Base-by-base conservation (phyloP, 306 rosid genomes). In the Malus domestica region DNA sequence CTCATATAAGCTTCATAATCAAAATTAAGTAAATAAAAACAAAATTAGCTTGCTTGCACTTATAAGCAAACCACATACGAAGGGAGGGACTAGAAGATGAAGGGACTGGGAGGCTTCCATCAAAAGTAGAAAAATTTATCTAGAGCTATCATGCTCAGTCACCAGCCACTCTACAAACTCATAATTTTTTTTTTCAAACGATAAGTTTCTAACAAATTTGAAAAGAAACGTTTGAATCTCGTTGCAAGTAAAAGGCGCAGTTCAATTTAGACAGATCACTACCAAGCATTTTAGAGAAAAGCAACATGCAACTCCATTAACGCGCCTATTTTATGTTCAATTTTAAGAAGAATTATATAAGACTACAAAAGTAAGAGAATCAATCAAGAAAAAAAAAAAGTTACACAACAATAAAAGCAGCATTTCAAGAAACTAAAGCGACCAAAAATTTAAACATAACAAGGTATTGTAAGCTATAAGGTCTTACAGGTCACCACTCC, bases 401-500 rank as follows among this genome's bases (percentile, higher is more conserved):
- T 25, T 10, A 16, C 19, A 74, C 46, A 62, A 29, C 15, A 25
- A 62, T 42, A 29, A 30, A 44, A 19, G 46, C 54, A 58, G 55
- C 66, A 29, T 13, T 63, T 45, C 60, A 65, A 62, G 22, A 18
- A 23, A 23, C 6, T 49, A 22, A 64, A 54, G 54, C 12, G 77
- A 72, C 40, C 11, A 38, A 68, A 32, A 67, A 55, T 10, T 51
- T 46, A 52, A 45, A 73, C 67, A 32, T 30, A 85, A 42, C 74
- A 79, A 38, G 22, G 22, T 49, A 22, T 14, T 44, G 4, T 68
- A 42, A 54, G 57, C 79, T 29, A 18, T 27, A 22, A 35, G 61
- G 16, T 71, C 92, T 91, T 89, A 89, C 98, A 11, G 70, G 44
- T 85, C 22, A 66, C 74, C 81, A 59, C 76, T 61, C 62, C 45